Percentiles rank a stretch among this genome's conserved stretches.
phyloP scores from a whole-genome alignment of 305 asterid species.

The Plantago coronopus region DNA sequence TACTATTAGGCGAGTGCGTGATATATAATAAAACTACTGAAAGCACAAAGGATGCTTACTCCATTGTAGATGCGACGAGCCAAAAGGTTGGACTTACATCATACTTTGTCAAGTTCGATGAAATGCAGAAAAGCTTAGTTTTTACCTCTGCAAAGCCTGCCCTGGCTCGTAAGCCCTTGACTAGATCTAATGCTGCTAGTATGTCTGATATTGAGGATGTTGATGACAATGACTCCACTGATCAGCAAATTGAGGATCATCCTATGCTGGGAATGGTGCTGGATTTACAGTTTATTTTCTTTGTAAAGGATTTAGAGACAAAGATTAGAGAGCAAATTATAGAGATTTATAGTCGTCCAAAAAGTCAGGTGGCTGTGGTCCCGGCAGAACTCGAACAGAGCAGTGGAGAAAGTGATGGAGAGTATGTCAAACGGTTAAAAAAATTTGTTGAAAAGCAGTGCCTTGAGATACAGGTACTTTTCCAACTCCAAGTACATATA shows the following conservation, averaged over 20 bases:
- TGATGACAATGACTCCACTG: slow-evolving; percentile 52
- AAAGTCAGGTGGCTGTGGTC: slow-evolving; percentile 81
- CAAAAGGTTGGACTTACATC: slow-evolving; percentile 80
- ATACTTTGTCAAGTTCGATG: slow-evolving; percentile 68
- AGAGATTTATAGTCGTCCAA: slow-evolving; percentile 70
- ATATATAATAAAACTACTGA: slow-evolving; percentile 50
- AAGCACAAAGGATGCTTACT: slow-evolving; percentile 53
- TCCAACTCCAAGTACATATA: no score
- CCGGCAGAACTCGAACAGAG: slow-evolving; percentile 79
- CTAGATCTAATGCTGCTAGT: slow-evolving; percentile 80
- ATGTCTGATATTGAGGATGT: slow-evolving; percentile 83
- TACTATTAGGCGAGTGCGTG: slow-evolving; percentile 69
- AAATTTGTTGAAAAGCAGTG: slow-evolving; percentile 80
- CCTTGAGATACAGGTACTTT: slow-evolving; percentile 83
- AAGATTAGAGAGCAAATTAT: slow-evolving; percentile 69
- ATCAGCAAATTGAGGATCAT: slow-evolving; percentile 60
- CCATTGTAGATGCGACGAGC: slow-evolving; percentile 75
- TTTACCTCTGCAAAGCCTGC: slow-evolving; percentile 66
- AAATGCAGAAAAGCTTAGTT: slow-evolving; percentile 65
- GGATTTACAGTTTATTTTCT: slow-evolving; percentile 65
- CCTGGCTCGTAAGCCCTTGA: slow-evolving; percentile 54
- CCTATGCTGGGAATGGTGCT: slow-evolving; percentile 65
- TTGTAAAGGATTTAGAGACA: slow-evolving; percentile 59
- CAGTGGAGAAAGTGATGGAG: slow-evolving; percentile 64
- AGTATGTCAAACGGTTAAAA: slow-evolving; percentile 71